Evolutionary conservation across 208 protist genomes (phyloP), one percentile per base, ranked within the genome.

Genomic region (Acanthamoeba castellanii): DNA sequence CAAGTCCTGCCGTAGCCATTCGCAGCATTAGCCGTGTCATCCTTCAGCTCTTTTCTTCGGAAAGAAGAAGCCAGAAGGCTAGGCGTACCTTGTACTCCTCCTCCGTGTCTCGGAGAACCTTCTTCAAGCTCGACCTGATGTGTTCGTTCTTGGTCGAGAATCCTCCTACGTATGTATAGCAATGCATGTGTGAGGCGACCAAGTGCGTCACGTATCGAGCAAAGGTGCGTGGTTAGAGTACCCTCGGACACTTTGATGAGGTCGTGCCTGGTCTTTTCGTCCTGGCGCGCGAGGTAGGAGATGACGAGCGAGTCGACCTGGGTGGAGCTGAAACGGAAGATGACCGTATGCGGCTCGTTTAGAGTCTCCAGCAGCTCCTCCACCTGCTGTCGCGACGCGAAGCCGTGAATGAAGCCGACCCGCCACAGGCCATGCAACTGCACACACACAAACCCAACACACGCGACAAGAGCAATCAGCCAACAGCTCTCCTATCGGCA

Each of bases 351-450:
- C 27, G 81, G 81, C 47, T 88, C 52, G 81, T 88, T 61, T 13
- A 47, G 81, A 16, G 16, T 88, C 52, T 52, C 52, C 25, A 88
- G 81, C 47, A 88, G 14, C 81, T 88, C 25, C n/a, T 52, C 52
- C 27, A 61, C 42, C 20, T 52, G 42, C 34, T 50, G 47, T 27
- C 81, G 81, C n/a, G 81, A 88, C n/a, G 42, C 27, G 45, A 88
- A 88, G 20, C 81, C 81, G 52, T 88, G 81, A 34, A 88, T 88
- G 81, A 88, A 88, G n/a, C 81, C 81, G 1, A 88, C 81, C 57
- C 52, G 42, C 81, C 81, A 88, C 45, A 88, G n/a, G 14, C 81
- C 81, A 5, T 37, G 81, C 27, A 88, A 13, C 81, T 88, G 52
- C 18, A 20, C 20, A 6, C 27, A 59, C 3, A 25, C 32, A 82